Evolutionary conservation across 345 rosid species (phyloP), one percentile per base, ranked within the genome.

Genomic region (Gossypium ekmanianum): DNA sequence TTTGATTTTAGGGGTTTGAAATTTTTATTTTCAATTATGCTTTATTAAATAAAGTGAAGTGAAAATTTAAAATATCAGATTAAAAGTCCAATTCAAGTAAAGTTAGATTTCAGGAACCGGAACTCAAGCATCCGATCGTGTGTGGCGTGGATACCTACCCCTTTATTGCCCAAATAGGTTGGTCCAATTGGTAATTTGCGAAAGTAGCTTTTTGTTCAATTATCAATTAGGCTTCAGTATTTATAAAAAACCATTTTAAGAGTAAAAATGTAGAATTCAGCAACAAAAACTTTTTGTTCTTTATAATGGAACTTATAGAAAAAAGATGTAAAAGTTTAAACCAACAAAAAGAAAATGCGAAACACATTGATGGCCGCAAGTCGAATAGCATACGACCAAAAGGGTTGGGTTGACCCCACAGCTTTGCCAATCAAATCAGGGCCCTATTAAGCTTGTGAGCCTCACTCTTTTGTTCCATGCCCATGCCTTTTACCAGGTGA

Each of bases 301-400:
- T 34, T 5, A 34, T 34, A 5, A 34, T 34, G 41, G 1, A 34
- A 34, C 41, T 34, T 5, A 1, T 0, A 1, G 41, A 34, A 34
- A 34, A 34, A 34, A 5, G 5, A 34, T 34, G 41, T 34, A 34
- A 5, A 61, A 45, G 12, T 11, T 11, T 1, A 45, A 45, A 45
- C 10, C 10, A 45, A 45, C 10, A 45, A 45, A 17, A 39, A 62
- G 22, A 67, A 20, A 45, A 20, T 20, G 71, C 7, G n/a, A 1
- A 22, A 66, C 34, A n/a, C 68, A 64, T 34, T 44, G 72, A 11
- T 50, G 59, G 24, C 73, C 73, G 59, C 45, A 27, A 50, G 51
- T 50, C 22, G 13, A 17, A 41, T n/a, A 51, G 39, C 54, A 29
- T 27, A 51, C 41, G 73, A 51, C 72, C 44, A 50, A 68, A 68